Conservation (phyloP, 495 filamentous ascomycete genomes). For the Penicillium parvum region DNA sequence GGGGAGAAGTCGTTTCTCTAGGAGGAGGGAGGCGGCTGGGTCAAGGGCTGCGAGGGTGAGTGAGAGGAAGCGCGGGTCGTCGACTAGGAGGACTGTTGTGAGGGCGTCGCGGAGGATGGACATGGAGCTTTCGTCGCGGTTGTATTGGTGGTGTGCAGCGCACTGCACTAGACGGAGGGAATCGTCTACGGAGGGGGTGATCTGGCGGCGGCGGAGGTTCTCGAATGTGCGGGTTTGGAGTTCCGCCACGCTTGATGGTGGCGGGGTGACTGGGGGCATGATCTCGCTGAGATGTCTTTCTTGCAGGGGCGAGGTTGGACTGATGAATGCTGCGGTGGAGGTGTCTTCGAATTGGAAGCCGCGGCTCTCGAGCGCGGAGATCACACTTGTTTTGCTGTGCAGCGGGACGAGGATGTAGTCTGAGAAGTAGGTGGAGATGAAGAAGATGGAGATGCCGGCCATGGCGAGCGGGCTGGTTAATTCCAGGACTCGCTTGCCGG, state of each 20-base stretch:
- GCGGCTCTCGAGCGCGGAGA: slow-evolving; percentile 67
- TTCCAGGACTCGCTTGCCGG: slow-evolving; percentile 89
- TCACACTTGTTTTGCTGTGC: slow-evolving; percentile 66
- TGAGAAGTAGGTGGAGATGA: slow-evolving; percentile 96
- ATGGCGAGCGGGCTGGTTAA: slow-evolving; percentile 86
- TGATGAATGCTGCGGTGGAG: slow-evolving; percentile 62
- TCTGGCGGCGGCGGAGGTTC: slow-evolving; percentile 65
- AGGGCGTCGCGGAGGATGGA: slow-evolving; percentile 43
- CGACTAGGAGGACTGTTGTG: slow-evolving; percentile 51
- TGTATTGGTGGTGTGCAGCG: slow-evolving; percentile 59
- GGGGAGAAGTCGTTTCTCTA: slow-evolving; percentile 69
- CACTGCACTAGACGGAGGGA: slow-evolving; percentile 76
- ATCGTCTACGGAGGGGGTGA: slow-evolving; percentile 66
- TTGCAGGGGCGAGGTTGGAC: slow-evolving; percentile 28
- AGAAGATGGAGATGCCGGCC: slow-evolving; percentile 89
- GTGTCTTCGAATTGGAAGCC: slow-evolving; percentile 82
- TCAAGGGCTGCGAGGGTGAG: slow-evolving; percentile 82
- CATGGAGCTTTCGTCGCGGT: slow-evolving; percentile 42
- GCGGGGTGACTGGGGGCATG: slow-evolving; percentile 63
- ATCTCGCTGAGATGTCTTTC: slow-evolving; percentile 25
- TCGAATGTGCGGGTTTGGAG: slow-evolving; percentile 79
- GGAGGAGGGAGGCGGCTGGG: slow-evolving; percentile 68
- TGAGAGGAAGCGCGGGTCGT: slow-evolving; percentile 74
- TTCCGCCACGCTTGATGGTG: slow-evolving; percentile 70
- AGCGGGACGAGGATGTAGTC: slow-evolving; percentile 92